Evolutionary conservation across 2,329 filamentous ascomycete species (phyloP).

Genomic region (Fusarium lyarnte): DNA sequence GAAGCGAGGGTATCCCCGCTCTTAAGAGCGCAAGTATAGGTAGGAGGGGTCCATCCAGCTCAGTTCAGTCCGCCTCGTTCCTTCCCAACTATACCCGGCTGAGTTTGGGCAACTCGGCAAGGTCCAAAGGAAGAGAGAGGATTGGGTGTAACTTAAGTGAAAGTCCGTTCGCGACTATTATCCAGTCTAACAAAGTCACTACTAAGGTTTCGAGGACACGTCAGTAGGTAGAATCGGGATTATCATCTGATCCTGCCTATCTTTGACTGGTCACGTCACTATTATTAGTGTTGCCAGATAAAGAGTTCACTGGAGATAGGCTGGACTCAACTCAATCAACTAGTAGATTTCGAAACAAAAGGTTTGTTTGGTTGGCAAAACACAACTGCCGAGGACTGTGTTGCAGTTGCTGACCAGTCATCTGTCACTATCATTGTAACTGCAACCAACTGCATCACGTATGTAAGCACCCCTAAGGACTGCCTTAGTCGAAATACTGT

Average conservation of each 20-base stretch:
- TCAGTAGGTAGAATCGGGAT: not conserved
- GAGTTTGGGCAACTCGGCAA: not conserved
- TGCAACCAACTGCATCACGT: conserved; percentile 3
- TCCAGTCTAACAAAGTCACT: not conserved
- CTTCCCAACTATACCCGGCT: conserved; percentile 1
- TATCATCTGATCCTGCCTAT: not conserved
- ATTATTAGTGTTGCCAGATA: not conserved
- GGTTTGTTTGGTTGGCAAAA: not conserved
- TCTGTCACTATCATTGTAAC: not conserved
- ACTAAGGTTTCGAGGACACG: not conserved
- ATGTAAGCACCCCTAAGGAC: not conserved
- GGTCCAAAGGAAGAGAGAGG: not conserved
- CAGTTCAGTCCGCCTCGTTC: conserved; percentile 11
- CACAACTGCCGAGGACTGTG: conserved; percentile 9
- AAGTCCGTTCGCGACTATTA: not conserved
- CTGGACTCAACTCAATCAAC: conserved; percentile 8
- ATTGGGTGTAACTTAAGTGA: not conserved
- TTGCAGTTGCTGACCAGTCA: conserved; percentile 1
- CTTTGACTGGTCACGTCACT: not conserved
- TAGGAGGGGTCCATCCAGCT: conserved; percentile 14
- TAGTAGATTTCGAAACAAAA: not conserved
- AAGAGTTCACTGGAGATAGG: not conserved
- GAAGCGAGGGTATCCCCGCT: conserved; percentile 16
- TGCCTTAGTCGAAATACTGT: not conserved
- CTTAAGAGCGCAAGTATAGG: conserved; percentile 21